phyloP scores from a whole-genome alignment of 2,329 filamentous ascomycete genomes.

The Daldinia eschscholtzii region DNA sequence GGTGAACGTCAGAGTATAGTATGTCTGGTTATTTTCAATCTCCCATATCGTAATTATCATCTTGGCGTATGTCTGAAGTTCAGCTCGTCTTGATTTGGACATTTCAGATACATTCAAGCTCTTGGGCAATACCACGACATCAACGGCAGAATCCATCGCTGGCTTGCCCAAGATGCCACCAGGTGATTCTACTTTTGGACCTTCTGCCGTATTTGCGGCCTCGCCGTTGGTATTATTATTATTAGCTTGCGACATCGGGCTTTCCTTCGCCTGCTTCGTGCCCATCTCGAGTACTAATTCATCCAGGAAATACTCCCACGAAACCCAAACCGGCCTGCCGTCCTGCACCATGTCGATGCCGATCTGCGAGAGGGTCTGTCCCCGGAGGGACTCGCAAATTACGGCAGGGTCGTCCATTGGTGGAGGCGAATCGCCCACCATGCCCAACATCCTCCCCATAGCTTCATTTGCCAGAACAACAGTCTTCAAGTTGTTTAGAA shows the following conservation, averaged over 20 bases:
- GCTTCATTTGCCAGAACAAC: slow-evolving; percentile 81
- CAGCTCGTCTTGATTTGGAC: slow-evolving; percentile 54
- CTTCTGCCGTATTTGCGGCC: slow-evolving; percentile 55
- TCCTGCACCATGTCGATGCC: slow-evolving; percentile 81
- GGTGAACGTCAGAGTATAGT: slow-evolving; percentile 82
- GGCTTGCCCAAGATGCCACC: slow-evolving; percentile 46
- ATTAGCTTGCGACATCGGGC: slow-evolving; percentile 33
- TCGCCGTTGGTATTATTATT: slow-evolving; percentile 47
- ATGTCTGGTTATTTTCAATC: slow-evolving; percentile 73
- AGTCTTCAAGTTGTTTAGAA: slow-evolving; percentile 76
- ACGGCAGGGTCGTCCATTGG: slow-evolving; percentile 58
- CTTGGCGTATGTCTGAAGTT: slow-evolving; percentile 69
- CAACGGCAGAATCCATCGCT: slow-evolving; percentile 72
- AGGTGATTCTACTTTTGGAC: slow-evolving; percentile 53
- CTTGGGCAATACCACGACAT: slow-evolving; percentile 73
- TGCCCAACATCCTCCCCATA: slow-evolving; percentile 76
- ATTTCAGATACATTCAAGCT: slow-evolving; percentile 57
- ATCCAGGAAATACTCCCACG: slow-evolving; percentile 71
- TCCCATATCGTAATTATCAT: slow-evolving; percentile 84
- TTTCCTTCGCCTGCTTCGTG: slow-evolving; percentile 35
- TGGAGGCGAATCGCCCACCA: slow-evolving; percentile 60
- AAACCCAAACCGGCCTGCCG: slow-evolving; percentile 70
- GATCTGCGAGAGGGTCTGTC: slow-evolving; percentile 75
- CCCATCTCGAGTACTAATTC: slow-evolving; percentile 62
- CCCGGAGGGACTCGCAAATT: slow-evolving; percentile 71